Evolutionary conservation across 2,329 filamentous ascomycete species (phyloP), one percentile per base, ranked within the genome.

Genomic region (Cercospora zeae-maydis): DNA sequence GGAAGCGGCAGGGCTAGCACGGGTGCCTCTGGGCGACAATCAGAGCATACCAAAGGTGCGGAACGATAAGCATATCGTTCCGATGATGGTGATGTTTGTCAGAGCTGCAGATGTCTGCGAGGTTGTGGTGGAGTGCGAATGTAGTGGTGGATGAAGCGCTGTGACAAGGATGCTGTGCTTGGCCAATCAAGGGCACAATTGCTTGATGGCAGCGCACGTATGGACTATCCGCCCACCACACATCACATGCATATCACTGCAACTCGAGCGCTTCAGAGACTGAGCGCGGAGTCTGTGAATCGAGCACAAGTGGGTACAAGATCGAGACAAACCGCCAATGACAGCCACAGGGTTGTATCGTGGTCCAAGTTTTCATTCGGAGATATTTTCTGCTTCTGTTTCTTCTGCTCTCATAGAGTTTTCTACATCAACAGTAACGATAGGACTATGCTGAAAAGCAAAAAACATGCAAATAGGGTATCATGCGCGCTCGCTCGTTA

Each of bases 401-500:
- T 19, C 19, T 13, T 45, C 39, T 24, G 39, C 21, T 21, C 16
- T 45, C 39, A 21, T 24, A 2, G 13, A 21, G 1, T 24, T 45
- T 45, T 24, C 39, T 45, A 45, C 39, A 45, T 21, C 6, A 21
- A 21, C 39, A 45, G 39, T 45, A 45, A 45, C 9, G 39, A 45
- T 45, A 45, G 39, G 21, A 24, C 39, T 16, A 45, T 24, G 39
- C 39, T 16, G 27, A 27, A 45, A 16, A 52, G 9, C 47, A 31
- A 19, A 19, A 52, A 31, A 30, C 47, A 21, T 56, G 53, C 53
- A 56, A 37, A 56, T 39, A 56, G 53, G 53, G 53, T 56, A 56
- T 56, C 53, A 56, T 56, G 53, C 34, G 34, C 33, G 53, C 53
- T 52, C 47, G 34, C 53, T n/a, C 33, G 53, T 34, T 56, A 56